A percentile compares a stretch with the other conserved stretches of the same genome.
Evolutionary conservation across 2,329 filamentous ascomycete genomes (phyloP).

Genomic region (Penicillium sp.): DNA sequence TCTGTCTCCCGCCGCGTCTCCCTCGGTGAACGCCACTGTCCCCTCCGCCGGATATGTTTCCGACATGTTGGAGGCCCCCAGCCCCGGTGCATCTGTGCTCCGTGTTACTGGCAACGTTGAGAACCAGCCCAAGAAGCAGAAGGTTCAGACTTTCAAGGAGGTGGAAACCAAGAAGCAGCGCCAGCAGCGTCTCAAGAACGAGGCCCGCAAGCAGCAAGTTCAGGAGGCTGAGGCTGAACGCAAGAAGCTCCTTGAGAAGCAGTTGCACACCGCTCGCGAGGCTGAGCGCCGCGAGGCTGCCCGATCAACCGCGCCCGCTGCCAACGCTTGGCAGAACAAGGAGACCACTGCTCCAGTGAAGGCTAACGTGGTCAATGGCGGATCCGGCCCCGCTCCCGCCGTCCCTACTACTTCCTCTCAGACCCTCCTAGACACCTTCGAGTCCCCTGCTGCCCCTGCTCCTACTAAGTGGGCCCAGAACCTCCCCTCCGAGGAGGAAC

Average conservation of each 20-base stretch:
- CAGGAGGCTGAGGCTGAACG: slow-evolving; percentile 77
- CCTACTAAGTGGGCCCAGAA: slow-evolving; percentile 46
- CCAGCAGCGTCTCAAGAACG: slow-evolving; percentile 85
- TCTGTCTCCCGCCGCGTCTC: slow-evolving; percentile 67
- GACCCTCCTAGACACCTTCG: slow-evolving; percentile 46
- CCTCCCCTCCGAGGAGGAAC: slow-evolving; percentile 60
- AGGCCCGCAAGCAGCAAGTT: slow-evolving; percentile 70
- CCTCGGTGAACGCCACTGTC: slow-evolving; percentile 50
- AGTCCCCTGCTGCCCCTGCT: slow-evolving; percentile 24
- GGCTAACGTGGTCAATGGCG: slow-evolving; percentile 13
- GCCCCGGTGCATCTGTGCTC: slow-evolving; percentile 69
- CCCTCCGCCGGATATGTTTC: slow-evolving; percentile 64
- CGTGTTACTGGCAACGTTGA: slow-evolving; percentile 69
- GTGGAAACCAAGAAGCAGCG: slow-evolving; percentile 92
- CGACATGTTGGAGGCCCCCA: slow-evolving; percentile 82
- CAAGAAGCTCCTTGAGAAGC: slow-evolving; percentile 73
- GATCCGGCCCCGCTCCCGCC: slow-evolving; percentile 23
- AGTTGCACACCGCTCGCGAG: slow-evolving; percentile 76
- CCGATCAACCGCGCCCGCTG: slow-evolving; percentile 46
- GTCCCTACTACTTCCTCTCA: slow-evolving; percentile 19
- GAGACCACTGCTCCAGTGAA: slow-evolving; percentile 10
- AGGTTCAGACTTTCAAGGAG: slow-evolving; percentile 59
- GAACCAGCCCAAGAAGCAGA: slow-evolving; percentile 57
- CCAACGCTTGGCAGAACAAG: slow-evolving; percentile 56
- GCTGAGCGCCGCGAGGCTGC: slow-evolving; percentile 75